Conservation (phyloP, 2,329 filamentous ascomycete species). For the Penicillium hesseltinei region DNA sequence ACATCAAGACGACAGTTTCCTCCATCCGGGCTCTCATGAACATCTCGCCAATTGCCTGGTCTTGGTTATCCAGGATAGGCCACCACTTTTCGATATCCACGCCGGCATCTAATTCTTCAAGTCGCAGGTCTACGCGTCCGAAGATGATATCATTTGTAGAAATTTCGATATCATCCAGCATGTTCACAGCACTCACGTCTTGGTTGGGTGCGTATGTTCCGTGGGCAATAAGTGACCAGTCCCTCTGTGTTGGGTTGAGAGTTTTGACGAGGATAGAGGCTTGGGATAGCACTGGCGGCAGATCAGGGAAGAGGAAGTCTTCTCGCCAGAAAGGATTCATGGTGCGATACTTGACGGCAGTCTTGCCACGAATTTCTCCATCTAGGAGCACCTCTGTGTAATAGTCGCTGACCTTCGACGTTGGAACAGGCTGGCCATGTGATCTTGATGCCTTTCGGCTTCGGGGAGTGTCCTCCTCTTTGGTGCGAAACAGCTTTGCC, state of each 20-base stretch:
- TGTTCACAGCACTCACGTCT: conserved; percentile 40
- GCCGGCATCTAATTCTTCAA: conserved; percentile 74
- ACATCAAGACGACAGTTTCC: conserved; percentile 84
- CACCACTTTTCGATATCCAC: conserved; percentile 87
- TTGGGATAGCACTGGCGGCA: conserved; percentile 49
- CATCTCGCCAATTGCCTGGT: conserved; percentile 77
- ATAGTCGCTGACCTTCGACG: conserved; percentile 41
- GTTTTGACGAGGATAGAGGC: conserved; percentile 48
- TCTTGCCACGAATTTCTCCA: conserved; percentile 50
- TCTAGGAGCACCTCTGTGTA: conserved; percentile 51
- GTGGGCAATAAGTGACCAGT: conserved; percentile 50
- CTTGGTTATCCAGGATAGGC: conserved; percentile 72
- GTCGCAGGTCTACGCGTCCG: conserved; percentile 70
- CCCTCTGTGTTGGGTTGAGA: conserved; percentile 48
- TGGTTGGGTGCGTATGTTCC: conserved; percentile 44
- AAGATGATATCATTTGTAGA: conserved; percentile 48
- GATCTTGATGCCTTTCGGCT: conserved; percentile 36
- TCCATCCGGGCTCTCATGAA: conserved; percentile 80
- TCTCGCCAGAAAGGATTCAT: conserved; percentile 51
- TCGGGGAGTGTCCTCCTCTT: conserved; percentile 32
- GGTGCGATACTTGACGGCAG: conserved; percentile 47
- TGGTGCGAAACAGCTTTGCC: conserved; percentile 52
- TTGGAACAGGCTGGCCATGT: conserved; percentile 26
- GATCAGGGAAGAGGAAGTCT: conserved; percentile 48
- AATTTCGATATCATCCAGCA: conserved; percentile 48